Evolutionary conservation across 2,329 filamentous ascomycete species (phyloP), one percentile per base, ranked within the genome.

Genomic region (Capronia coronata): DNA sequence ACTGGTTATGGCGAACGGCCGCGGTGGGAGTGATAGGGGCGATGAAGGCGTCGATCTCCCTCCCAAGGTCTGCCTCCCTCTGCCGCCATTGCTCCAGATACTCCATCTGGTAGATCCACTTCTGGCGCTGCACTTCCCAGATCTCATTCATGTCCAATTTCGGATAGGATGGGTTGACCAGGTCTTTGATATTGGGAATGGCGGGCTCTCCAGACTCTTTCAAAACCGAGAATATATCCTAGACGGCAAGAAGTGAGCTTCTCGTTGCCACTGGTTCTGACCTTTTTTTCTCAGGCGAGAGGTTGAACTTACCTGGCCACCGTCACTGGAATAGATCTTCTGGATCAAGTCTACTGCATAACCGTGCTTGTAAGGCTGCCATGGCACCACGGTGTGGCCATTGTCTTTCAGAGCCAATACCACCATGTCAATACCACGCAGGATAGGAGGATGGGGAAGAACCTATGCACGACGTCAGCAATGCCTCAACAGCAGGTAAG

Each of bases 121-220:
- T 67, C 43, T 65, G 57, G 5, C 64, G 61, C 1, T 68, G 61
- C 14, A 61, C 54, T 5, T 62, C 62, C 43, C 59, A 62, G 11
- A 60, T 44, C 6, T 59, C 49, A 43, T 64, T 64, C 27, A 64
- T 51, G 46, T 59, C 59, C 1, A 59, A 48, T 34, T 59, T 56
- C 18, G 49, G 45, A 6, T 56, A 46, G 6, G 54, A 49, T 11
- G 59, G 56, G 41, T 61, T 57, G 18, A 61, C 46, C 7, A 65
- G 61, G 19, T 48, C 46, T 22, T 51, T 50, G n/a, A 74, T 60
- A 27, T 76, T 71, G 1, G 68, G 60, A 9, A 73, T 67, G 2
- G 71, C 56, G 1, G 71, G 68, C 57, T 83, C 80, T 1, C 78
- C 79, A 0, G 77, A 78, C 0, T 77, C 66, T 0, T 57, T 65